Conservation (phyloP, 1,284 basidiomycete genomes). For the Peniophora sp. region DNA sequence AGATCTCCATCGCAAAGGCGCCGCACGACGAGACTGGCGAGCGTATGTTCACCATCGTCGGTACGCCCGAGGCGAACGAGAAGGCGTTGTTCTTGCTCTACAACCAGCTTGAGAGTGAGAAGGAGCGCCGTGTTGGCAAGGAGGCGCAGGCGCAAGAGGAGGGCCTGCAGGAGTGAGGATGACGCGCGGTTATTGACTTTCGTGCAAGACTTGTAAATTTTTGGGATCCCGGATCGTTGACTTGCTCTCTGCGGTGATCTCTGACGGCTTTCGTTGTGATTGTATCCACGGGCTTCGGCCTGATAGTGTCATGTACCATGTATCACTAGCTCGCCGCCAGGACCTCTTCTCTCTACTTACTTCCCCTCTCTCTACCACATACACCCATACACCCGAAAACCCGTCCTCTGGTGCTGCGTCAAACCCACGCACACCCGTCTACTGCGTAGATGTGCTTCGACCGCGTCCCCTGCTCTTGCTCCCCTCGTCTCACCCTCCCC, state of each 20-base stretch:
- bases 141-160: slow-evolving; percentile 59
- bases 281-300: slow-evolving; percentile 13
- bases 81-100: slow-evolving; percentile 96
- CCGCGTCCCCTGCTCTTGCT: slow-evolving; percentile 9
- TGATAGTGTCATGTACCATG: slow-evolving; percentile 12
- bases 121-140: slow-evolving; percentile 81
- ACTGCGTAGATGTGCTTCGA: slow-evolving; percentile 7
- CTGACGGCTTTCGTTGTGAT: slow-evolving; percentile 8
- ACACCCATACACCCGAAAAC: slow-evolving; percentile 6
- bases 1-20: slow-evolving; percentile 97
- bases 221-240: slow-evolving; percentile 6
- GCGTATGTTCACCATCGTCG: slow-evolving; percentile 98
- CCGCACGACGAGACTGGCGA: slow-evolving; percentile 98
- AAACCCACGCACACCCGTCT: slow-evolving; percentile 4
- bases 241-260: slow-evolving; percentile 5
- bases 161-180: slow-evolving; percentile 23
- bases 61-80: slow-evolving; percentile 93
- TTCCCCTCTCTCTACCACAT: slow-evolving; percentile 5
- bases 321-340: slow-evolving; percentile 10
- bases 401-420: too few relatives aligned
- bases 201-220: not conserved
- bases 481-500: slow-evolving; percentile 8
- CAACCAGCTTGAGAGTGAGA: slow-evolving; percentile 94
- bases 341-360: not conserved
- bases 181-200: not conserved